Evolutionary conservation across 106 monocot species (phyloP).

Genomic region (Apostasia shenzhenica): DNA sequence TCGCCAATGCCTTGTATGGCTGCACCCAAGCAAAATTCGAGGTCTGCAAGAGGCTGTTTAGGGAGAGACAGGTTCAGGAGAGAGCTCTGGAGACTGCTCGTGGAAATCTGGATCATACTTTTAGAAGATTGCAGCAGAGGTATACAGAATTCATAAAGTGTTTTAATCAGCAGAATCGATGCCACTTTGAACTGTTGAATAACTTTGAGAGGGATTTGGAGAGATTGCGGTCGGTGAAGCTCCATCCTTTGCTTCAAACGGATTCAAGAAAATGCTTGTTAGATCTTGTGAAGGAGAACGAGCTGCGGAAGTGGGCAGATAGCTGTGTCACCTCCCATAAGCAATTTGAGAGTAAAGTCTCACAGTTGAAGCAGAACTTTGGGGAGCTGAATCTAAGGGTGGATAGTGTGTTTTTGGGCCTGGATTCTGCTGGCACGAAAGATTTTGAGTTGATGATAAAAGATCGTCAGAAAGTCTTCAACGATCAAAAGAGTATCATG

Average conservation of each 20-base stretch:
- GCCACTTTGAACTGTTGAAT: slow-evolving; percentile 54
- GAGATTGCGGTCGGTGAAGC: slow-evolving; percentile 43
- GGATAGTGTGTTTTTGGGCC: slow-evolving; percentile 37
- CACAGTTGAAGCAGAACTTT: slow-evolving; percentile 71
- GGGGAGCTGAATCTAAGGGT: slow-evolving; percentile 59
- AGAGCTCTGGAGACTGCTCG: slow-evolving; percentile 74
- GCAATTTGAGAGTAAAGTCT: slow-evolving; percentile 88
- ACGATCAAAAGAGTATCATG: slow-evolving; percentile 84
- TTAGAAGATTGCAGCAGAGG: slow-evolving; percentile 44
- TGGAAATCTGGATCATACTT: slow-evolving; percentile 69
- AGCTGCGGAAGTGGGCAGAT: slow-evolving; percentile 57
- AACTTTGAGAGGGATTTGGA: slow-evolving; percentile 77
- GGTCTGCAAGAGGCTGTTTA: slow-evolving; percentile 62
- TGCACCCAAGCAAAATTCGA: slow-evolving; percentile 47
- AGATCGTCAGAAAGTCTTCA: slow-evolving; percentile 56
- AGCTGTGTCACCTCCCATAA: slow-evolving; percentile 57
- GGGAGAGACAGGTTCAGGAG: slow-evolving; percentile 83
- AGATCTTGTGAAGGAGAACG: slow-evolving; percentile 82
- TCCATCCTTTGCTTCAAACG: slow-evolving; percentile 60
- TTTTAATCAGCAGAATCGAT: slow-evolving; percentile 60
- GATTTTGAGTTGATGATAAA: slow-evolving; percentile 54
- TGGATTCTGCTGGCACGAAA: slow-evolving; percentile 32
- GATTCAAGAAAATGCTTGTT: slow-evolving; percentile 63
- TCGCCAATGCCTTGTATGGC: slow-evolving; percentile 44
- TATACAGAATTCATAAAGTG: slow-evolving; percentile 60